Percentiles rank a stretch among this genome's conserved stretches.
Evolutionary conservation across 1,284 basidiomycete species (phyloP).

Genomic region (Boletus sp.): DNA sequence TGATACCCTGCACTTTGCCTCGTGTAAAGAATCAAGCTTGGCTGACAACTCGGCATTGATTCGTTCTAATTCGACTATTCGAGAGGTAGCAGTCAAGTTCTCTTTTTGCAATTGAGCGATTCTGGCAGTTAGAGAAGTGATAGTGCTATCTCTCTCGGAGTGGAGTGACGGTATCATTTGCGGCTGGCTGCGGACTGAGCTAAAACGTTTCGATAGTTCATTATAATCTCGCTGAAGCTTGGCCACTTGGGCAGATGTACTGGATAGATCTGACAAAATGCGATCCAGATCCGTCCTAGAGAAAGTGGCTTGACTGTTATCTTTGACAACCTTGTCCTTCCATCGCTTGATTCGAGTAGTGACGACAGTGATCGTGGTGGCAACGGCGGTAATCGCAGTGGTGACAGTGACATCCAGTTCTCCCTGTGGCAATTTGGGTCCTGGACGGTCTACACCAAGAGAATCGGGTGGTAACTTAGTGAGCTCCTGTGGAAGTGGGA

Average conservation of each 20-base stretch:
- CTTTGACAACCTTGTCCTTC: neutral
- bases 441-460: neutral
- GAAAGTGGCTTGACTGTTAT: conserved; percentile 1
- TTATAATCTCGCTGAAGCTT: conserved; percentile 4
- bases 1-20: no score
- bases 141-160: conserved; percentile 6
- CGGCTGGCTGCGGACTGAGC: neutral
- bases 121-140: conserved; percentile 4
- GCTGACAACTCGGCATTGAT: neutral
- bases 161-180: neutral
- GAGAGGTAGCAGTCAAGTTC: neutral
- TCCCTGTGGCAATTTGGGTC: neutral
- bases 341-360: conserved; percentile 6
- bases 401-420: neutral
- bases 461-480: neutral
- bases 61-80: no score
- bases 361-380: conserved; percentile 8
- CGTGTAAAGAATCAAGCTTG: neutral
- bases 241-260: neutral
- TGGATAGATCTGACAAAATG: conserved; percentile 8
- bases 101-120: conserved; percentile 3
- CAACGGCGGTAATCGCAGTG: no score
- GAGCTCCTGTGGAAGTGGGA: neutral
- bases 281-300: conserved; percentile 18
- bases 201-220: neutral